Evolutionary conservation across 129 eudicot species (phyloP).

Genomic region (Apium graveolens): DNA sequence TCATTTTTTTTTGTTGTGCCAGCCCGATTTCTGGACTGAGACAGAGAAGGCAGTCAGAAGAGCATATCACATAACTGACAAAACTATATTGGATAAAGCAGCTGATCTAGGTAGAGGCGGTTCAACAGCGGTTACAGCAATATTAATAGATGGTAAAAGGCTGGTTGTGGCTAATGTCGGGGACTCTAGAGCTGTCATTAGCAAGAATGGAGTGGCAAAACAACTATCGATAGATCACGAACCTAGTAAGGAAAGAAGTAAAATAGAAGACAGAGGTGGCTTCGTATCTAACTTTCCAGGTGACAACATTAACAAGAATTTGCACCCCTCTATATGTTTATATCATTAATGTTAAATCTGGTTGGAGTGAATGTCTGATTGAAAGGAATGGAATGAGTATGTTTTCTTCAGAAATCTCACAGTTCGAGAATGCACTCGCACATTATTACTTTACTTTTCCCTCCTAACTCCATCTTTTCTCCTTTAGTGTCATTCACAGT

Average conservation of each 20-base stretch:
- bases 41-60: slow-evolving; percentile 56
- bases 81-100: slow-evolving; percentile 50
- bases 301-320: slow-evolving; percentile 3
- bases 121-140: slow-evolving; percentile 83
- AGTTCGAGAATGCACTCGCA: too few species aligned
- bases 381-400: background rate
- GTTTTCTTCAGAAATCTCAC: too few species aligned
- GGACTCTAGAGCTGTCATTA: slow-evolving; percentile 83
- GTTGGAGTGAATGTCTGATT: background rate
- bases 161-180: slow-evolving; percentile 89
- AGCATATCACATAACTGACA: slow-evolving; percentile 65
- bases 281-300: slow-evolving; percentile 68
- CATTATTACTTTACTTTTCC: too few species aligned
- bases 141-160: slow-evolving; percentile 57
- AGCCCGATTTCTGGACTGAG: slow-evolving; percentile 76
- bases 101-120: slow-evolving; percentile 67
- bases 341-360: background rate
- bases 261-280: slow-evolving; percentile 68
- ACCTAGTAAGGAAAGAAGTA: slow-evolving; percentile 52
- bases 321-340: background rate
- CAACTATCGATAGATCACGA: slow-evolving; percentile 81
- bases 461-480: too few species aligned
- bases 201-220: slow-evolving; percentile 69
- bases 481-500: too few species aligned
- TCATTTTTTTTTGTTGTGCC: slow-evolving; percentile 2